Base-by-base conservation (phyloP, 345 rosid genomes). In the Atalantia buxifolia region DNA sequence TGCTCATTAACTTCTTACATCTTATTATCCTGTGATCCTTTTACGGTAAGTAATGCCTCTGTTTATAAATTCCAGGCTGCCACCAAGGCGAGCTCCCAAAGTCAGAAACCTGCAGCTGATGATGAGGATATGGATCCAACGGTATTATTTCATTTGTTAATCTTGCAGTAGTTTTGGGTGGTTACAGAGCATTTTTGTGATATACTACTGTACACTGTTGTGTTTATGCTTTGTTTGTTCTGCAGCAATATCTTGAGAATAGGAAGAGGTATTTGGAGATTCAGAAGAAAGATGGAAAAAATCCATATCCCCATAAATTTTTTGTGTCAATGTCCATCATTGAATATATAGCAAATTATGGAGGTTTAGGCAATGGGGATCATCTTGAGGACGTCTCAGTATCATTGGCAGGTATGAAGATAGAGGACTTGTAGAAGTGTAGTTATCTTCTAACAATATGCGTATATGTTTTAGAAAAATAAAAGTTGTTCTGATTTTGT, bases 121-220 rank as follows among this genome's bases (percentile, higher is more conserved):
- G 98, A 96, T 69, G 99, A 97, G 9, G 98, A 97, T 63, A 94
- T 94, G 97, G 99, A 97, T 80, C 94, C 99, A 7, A 94, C 97
- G 68, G 99, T 97, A 87, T 38, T 1, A 31, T 19, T 66, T 24
- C 30, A 64, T 30, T 22, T 36, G 28, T 50, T 30, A 33, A 21
- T 63, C 30, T 25, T 7, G 14, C 28, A 28, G 10, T 30, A 64
- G 45, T 31, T 42, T 48, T 31, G n/a, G 48, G 62, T 30, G 31
- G 16, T 45, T 71, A 10, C 3, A 19, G 31, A 21, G 7, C 35
- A 21, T 9, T 10, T 68, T 24, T 76, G 59, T 74, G 63, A 63
- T 7, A 77, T 64, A 9, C 40, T 27, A 13, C 48, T 33, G 1
- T 18, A 69, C 57, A 12, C 56, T 77, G 55, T 72, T 48, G 27